Evolutionary conservation across 495 filamentous ascomycete species (phyloP).

Genomic region (Xylaria acuta): DNA sequence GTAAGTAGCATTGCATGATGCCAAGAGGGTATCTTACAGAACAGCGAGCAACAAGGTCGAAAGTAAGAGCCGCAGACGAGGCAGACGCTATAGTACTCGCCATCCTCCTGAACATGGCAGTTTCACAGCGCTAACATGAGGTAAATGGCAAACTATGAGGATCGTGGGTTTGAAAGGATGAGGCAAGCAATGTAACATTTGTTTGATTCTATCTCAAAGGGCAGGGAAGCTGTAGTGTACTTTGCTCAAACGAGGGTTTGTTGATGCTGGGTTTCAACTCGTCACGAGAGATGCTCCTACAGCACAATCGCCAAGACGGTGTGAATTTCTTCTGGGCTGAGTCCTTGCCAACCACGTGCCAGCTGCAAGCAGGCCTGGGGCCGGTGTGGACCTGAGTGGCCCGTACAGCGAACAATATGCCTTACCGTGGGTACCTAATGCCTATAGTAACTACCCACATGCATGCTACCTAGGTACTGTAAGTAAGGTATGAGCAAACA

Average conservation of each 20-base stretch:
- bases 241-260: not conserved
- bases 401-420: not conserved
- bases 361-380: not conserved
- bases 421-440: too few species aligned
- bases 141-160: not conserved
- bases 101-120: constrained; percentile 46
- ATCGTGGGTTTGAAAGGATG: not conserved
- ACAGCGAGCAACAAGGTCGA: constrained; percentile 81
- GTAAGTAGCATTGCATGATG: not conserved
- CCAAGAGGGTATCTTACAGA: constrained; percentile 63
- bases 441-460: not conserved
- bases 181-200: not conserved
- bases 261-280: not conserved
- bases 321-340: constrained; percentile 15
- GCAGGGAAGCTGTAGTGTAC: not conserved
- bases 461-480: not conserved
- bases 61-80: constrained; percentile 69
- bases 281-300: not conserved
- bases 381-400: not conserved
- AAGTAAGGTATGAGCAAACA: not conserved
- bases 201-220: not conserved
- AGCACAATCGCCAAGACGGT: not conserved
- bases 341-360: constrained; percentile 9
- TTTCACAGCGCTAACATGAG: constrained; percentile 8
- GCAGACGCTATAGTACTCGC: constrained; percentile 50